Conservation (phyloP, 371 early-diverging fungal species). For the Fennellomyces sp. region DNA sequence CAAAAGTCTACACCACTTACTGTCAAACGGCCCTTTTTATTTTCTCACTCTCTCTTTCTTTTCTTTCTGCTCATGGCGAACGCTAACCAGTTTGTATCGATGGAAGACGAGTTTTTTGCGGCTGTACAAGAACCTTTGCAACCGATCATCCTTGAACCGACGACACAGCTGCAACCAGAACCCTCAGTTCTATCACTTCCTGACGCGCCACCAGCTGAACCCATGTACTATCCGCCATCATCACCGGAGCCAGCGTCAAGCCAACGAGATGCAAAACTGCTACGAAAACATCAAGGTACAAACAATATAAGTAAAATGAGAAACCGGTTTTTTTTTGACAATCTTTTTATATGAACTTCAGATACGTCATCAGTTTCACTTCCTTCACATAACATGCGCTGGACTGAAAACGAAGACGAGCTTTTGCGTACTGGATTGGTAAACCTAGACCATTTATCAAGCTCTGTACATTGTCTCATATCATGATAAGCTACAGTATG, state of each 20-base stretch:
- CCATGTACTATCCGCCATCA: too few relatives aligned
- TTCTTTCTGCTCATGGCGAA: background rate
- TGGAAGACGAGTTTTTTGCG: too few relatives aligned
- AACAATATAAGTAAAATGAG: too few relatives aligned
- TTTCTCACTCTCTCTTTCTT: background rate
- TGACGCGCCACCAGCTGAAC: too few relatives aligned
- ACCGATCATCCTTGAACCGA: too few relatives aligned
- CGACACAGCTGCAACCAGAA: too few relatives aligned
- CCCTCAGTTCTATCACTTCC: too few relatives aligned
- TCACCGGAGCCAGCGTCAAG: background rate
- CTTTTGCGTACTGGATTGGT: conserved; percentile 47
- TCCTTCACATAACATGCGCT: conserved; percentile 66
- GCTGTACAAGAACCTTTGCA: too few relatives aligned
- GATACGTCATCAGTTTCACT: conserved; percentile 17
- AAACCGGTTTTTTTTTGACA: too few relatives aligned
- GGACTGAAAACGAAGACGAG: conserved; percentile 51
- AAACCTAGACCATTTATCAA: conserved; percentile 16
- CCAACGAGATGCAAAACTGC: background rate
- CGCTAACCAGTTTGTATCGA: background rate
- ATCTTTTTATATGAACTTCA: too few relatives aligned
- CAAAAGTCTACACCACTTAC: background rate
- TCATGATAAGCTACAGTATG: conserved; percentile 44
- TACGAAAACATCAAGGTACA: background rate
- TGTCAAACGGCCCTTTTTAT: background rate
- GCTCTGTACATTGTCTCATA: background rate